Evolutionary conservation across 768 basidiomycete genomes (phyloP), one percentile per base, ranked within the genome.

Genomic region (Paxillus rubicundulus): DNA sequence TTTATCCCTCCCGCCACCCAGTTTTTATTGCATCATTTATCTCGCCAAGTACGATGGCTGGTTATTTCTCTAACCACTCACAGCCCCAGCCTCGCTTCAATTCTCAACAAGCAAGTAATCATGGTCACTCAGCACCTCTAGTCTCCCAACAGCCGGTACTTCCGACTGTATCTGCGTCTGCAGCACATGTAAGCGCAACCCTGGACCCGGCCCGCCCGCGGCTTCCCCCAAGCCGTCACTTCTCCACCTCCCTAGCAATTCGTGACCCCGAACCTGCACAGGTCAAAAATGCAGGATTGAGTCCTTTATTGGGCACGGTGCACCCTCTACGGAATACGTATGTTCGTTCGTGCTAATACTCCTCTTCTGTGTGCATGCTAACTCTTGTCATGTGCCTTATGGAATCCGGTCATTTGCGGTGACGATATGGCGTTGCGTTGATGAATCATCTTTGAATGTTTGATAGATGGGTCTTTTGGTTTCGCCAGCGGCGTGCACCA

Each of bases 271-370:
- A 67, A 47, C 66, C 66, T 27, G 67, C 47, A 62, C 24, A 24
- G 24, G 74, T 46, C 72, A 85, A 58, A 77, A 76, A 53, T 61
- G 36, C 71, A 7, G 54, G 64, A 4, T 34, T 42, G 10, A 51
- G 51, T 14, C 61, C 68, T 9, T 45, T 50, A 9, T 59, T 71
- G 51, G 62, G 57, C 38, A 70, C 72, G 37, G 82, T 87, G 3
- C 89, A 90, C 72, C 89, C 89, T 49, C 77, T 92, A 58, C 77
- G 86, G 79, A 87, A 87, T 77, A 91, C 89, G 89, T 91, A 87
- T 84, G 88, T 87, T 84, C 81, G 79, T 83, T 76, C 57, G 58
- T 61, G 56, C 56, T 54, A 63, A 48, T 55, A 52, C 51, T 49
- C 60, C 41, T 49, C 52, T 46, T 57, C 30, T 47, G 34, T 53